phyloP scores from a whole-genome alignment of 345 rosid species.

The Salix suchowensis region DNA sequence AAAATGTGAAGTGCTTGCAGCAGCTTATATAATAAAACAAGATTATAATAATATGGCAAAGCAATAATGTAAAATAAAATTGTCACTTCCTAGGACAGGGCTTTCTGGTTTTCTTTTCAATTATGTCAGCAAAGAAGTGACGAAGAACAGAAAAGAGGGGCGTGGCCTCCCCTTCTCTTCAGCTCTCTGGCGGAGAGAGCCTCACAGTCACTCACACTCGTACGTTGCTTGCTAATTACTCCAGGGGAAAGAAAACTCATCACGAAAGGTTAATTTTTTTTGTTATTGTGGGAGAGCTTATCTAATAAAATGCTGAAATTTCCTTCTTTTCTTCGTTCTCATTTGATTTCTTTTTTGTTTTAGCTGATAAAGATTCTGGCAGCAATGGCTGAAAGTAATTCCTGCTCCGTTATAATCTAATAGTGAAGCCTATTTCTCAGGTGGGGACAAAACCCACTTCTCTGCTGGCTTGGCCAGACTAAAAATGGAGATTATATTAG shows the following conservation, averaged over 20 bases:
- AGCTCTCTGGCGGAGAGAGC: neutral
- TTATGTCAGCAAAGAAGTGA: slow-evolving; percentile 17
- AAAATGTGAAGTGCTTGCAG: slow-evolving; percentile 19
- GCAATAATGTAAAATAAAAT: neutral
- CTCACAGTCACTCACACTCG: slow-evolving; percentile 26
- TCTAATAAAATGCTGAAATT: neutral
- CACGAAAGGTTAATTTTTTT: neutral
- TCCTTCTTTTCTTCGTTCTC: neutral
- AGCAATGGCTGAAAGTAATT: slow-evolving; percentile 2
- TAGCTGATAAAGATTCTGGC: slow-evolving; percentile 6
- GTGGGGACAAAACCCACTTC: neutral
- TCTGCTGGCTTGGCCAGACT: neutral
- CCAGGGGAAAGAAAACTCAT: neutral
- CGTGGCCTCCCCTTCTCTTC: slow-evolving; percentile 2
- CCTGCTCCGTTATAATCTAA: neutral
- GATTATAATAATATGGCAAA: slow-evolving; percentile 1
- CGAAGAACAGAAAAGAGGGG: neutral
- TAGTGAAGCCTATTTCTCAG: neutral
- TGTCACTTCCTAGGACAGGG: neutral
- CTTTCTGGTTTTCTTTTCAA: neutral
- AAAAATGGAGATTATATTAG: neutral
- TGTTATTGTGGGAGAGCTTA: neutral
- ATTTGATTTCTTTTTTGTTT: neutral
- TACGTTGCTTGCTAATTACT: slow-evolving; percentile 31
- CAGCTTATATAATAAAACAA: slow-evolving; percentile 22